These are phyloP conservation scores for Vitis hybrid DNA, from an alignment of 177 flowering plant genomes.

Conservation along the genomic window DNA sequence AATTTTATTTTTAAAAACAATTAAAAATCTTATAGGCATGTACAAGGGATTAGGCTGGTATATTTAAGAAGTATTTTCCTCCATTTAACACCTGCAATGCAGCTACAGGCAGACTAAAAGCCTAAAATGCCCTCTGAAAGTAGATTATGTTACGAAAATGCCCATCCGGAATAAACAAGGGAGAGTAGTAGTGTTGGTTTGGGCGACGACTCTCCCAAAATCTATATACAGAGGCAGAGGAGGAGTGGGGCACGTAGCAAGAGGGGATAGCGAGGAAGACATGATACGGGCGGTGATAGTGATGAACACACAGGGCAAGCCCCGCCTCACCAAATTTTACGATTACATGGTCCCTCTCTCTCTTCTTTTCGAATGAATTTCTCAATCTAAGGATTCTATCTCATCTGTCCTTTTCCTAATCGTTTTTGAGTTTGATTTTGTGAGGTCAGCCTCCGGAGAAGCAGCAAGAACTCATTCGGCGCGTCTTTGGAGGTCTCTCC, in stretches of 20 bases:
- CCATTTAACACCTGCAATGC: too few relatives aligned
- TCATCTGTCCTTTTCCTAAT: too few relatives aligned
- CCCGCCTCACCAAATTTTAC: constrained; percentile 55
- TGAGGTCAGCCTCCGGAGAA: constrained; percentile 71
- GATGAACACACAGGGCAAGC: constrained; percentile 55
- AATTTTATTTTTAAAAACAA: too few relatives aligned
- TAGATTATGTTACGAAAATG: too few relatives aligned
- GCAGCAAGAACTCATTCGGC: constrained; percentile 89
- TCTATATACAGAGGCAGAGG: background rate
- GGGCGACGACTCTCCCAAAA: too few relatives aligned
- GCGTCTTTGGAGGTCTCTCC: constrained; percentile 66
- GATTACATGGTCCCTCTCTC: constrained; percentile 30
- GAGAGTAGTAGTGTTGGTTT: too few relatives aligned
- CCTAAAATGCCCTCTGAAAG: too few relatives aligned
- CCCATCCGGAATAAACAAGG: too few relatives aligned
- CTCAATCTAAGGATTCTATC: background rate
- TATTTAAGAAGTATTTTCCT: too few relatives aligned
- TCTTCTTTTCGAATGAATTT: background rate
- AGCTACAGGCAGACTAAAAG: too few relatives aligned
- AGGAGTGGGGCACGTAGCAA: background rate
- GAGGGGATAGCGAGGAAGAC: background rate
- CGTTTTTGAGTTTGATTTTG: background rate
- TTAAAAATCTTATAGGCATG: too few relatives aligned
- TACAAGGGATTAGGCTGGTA: too few relatives aligned
- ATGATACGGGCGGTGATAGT: constrained; percentile 58